Percentiles rank a stretch among this genome's conserved stretches.
Evolutionary conservation across 2,329 filamentous ascomycete species (phyloP).

Genomic region (Cladosporium colombiae): DNA sequence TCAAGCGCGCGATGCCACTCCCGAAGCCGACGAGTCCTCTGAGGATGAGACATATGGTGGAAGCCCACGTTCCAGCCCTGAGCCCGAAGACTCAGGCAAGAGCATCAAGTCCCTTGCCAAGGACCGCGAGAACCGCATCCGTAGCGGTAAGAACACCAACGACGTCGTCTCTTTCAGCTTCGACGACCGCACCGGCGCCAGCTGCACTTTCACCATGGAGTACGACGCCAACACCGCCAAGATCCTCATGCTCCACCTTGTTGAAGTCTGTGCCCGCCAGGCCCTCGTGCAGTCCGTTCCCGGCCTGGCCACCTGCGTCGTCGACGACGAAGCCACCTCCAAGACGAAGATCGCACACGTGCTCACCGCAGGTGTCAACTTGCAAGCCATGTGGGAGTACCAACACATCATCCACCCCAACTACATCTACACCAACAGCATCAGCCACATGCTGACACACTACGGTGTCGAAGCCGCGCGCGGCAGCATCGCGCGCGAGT

Average conservation of each 20-base stretch:
- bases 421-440: conserved; percentile 87
- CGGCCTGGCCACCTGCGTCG: conserved; percentile 71
- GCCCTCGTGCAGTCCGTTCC: conserved; percentile 85
- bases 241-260: conserved; percentile 86
- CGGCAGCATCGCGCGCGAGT: conserved; percentile 80
- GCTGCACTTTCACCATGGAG: conserved; percentile 79
- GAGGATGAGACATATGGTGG: conserved; percentile 58
- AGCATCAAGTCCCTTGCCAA: conserved; percentile 32
- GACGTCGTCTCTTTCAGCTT: conserved; percentile 78
- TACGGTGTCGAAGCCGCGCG: conserved; percentile 96
- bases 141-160: conserved; percentile 55
- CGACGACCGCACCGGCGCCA: conserved; percentile 70
- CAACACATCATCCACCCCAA: conserved; percentile 83
- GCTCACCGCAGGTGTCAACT: conserved; percentile 81
- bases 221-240: conserved; percentile 82
- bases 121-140: conserved; percentile 64
- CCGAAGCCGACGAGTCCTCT: conserved; percentile 61
- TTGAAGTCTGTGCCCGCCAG: conserved; percentile 75
- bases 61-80: conserved; percentile 43
- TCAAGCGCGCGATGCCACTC: conserved; percentile 58
- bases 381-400: conserved; percentile 87
- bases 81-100: conserved; percentile 46
- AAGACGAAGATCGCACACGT: conserved; percentile 50
- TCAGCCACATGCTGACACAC: conserved; percentile 76
- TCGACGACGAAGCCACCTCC: conserved; percentile 61